These are phyloP conservation scores for Candida neerlandica DNA, from an alignment of 1,139 yeast genomes.

Conservation along the genomic window DNA sequence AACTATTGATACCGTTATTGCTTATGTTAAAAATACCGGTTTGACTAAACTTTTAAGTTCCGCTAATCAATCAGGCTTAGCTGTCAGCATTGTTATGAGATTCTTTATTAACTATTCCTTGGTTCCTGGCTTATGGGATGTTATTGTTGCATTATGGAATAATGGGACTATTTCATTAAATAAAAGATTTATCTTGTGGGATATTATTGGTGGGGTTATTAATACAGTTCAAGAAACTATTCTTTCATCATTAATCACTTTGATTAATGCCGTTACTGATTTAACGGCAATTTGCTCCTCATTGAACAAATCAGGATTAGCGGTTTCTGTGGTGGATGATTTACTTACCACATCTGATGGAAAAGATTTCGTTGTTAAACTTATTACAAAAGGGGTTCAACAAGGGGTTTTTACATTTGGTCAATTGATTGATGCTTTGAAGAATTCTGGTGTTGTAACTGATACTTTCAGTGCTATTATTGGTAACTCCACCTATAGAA, in stretches of 20 bases:
- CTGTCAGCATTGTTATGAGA: slow-evolving; percentile 29
- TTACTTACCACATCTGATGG: slow-evolving; percentile 24
- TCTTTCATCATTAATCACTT: slow-evolving; percentile 14
- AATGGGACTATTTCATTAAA: slow-evolving; percentile 16
- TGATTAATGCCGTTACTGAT: slow-evolving; percentile 20
- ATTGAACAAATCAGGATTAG: slow-evolving; percentile 33
- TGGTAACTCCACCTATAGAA: slow-evolving; percentile 15
- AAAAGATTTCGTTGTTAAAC: slow-evolving; percentile 23
- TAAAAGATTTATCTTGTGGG: slow-evolving; percentile 15
- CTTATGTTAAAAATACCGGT: slow-evolving; percentile 25
- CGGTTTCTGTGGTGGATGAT: slow-evolving; percentile 25
- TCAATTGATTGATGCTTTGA: slow-evolving; percentile 14
- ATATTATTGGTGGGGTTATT: slow-evolving; percentile 17
- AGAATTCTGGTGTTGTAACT: slow-evolving; percentile 14
- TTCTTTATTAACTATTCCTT: slow-evolving; percentile 25
- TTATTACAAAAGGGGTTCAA: slow-evolving; percentile 21
- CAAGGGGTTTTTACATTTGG: slow-evolving; percentile 22
- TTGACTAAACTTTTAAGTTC: slow-evolving; percentile 25
- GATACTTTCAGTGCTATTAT: slow-evolving; percentile 15
- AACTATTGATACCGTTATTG: slow-evolving; percentile 24
- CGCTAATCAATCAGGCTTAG: slow-evolving; percentile 30
- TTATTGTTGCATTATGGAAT: slow-evolving; percentile 20
- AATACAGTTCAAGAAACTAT: slow-evolving; percentile 14
- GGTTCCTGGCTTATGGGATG: slow-evolving; percentile 24
- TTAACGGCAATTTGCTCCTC: slow-evolving; percentile 26